phyloP scores from a whole-genome alignment of 768 basidiomycete species.

The Trichaptum fuscoviolaceum region DNA sequence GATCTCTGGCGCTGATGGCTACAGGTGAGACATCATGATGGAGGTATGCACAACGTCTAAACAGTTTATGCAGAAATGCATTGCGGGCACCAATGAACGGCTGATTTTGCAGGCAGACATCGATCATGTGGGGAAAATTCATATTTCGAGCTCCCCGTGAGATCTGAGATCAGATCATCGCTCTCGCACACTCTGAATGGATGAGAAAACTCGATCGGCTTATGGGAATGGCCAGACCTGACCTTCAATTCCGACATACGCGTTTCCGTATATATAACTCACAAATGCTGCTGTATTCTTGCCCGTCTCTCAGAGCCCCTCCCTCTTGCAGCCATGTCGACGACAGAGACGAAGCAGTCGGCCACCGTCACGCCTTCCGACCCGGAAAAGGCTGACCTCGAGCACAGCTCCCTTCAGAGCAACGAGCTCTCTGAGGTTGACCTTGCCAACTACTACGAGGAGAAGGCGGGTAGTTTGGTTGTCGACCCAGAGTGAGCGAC shows the following conservation, averaged over 20 bases:
- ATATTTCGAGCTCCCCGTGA: background rate
- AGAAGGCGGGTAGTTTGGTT: conserved; percentile 52
- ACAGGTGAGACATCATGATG: background rate
- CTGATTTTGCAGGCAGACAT: background rate
- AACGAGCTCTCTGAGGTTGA: conserved; percentile 22
- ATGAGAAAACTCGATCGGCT: background rate
- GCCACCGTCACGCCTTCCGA: background rate
- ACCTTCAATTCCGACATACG: background rate
- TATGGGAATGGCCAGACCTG: background rate
- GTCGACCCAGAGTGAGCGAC: conserved; percentile 52
- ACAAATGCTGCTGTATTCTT: background rate
- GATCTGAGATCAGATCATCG: background rate
- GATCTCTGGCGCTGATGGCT: background rate
- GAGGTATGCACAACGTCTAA: background rate
- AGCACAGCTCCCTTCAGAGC: background rate
- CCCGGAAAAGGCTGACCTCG: background rate
- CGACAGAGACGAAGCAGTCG: background rate
- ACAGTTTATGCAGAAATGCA: background rate
- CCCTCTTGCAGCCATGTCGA: background rate
- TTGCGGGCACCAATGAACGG: background rate
- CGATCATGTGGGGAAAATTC: background rate
- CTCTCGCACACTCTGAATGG: background rate
- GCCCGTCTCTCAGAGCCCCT: background rate
- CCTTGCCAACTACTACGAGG: conserved; percentile 42
- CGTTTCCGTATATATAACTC: background rate